Percentiles rank a stretch among this genome's conserved stretches.
Conservation (phyloP, 257 asterid genomes). For the Jasminum sambac region DNA sequence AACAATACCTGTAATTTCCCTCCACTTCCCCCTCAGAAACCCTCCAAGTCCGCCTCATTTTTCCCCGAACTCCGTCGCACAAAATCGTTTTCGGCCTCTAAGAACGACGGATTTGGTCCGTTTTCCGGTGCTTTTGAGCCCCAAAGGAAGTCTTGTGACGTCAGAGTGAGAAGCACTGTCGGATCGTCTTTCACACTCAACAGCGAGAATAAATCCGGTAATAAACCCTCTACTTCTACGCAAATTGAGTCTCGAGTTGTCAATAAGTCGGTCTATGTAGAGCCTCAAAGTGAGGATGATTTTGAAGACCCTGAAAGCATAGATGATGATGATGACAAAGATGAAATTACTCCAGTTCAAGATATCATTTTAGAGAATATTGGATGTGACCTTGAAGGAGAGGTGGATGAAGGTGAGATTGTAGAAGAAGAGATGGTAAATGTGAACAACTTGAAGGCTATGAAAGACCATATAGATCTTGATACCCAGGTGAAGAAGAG, state of each 20-base stretch:
- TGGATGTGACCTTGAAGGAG: conserved; percentile 36
- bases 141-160: conserved; percentile 87
- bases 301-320: conserved; percentile 26
- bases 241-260: conserved; percentile 30
- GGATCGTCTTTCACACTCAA: conserved; percentile 59
- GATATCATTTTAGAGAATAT: conserved; percentile 40
- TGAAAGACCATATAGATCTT: conserved; percentile 81
- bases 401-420: conserved; percentile 49
- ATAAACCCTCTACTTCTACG: conserved; percentile 11
- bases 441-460: conserved; percentile 47
- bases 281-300: conserved; percentile 36
- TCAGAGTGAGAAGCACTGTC: conserved; percentile 64
- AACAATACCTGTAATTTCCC: conserved; percentile 20
- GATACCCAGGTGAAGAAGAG: conserved; percentile 57
- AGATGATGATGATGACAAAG: conserved; percentile 31
- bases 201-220: conserved; percentile 34
- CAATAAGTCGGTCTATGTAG: conserved; percentile 50
- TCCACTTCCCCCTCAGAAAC: conserved; percentile 46
- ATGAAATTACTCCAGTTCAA: conserved; percentile 57
- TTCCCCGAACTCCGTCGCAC: conserved; percentile 81
- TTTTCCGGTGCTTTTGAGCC: conserved; percentile 52
- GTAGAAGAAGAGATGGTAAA: conserved; percentile 51
- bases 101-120: conserved; percentile 66
- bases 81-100: conserved; percentile 84
- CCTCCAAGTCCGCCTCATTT: conserved; percentile 49